Conservation (phyloP, 139 green algal genomes). For the Picochlorum sp. region DNA sequence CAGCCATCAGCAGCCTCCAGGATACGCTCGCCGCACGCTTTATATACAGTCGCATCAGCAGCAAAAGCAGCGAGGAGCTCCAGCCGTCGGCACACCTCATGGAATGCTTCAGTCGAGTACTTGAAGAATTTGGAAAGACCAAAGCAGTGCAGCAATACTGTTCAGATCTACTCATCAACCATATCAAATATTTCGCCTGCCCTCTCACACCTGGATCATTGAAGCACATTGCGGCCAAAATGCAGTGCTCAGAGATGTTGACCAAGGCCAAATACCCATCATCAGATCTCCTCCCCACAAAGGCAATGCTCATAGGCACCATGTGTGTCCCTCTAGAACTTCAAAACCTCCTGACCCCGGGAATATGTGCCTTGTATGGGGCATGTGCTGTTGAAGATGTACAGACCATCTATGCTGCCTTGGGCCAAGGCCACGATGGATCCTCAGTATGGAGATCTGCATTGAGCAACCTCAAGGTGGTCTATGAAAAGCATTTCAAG, state of each 20-base stretch:
- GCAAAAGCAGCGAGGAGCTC: too few species aligned
- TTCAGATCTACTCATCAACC: not conserved
- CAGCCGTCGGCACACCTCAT: too few species aligned
- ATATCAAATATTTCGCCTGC: not conserved
- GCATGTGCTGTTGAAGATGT: conserved; percentile 24
- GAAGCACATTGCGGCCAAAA: too few species aligned
- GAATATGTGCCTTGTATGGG: conserved; percentile 31
- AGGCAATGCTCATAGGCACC: too few species aligned
- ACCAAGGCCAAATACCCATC: too few species aligned
- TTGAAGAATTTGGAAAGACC: too few species aligned
- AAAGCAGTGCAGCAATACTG: not conserved
- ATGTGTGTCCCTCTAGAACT: not conserved
- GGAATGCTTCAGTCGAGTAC: too few species aligned
- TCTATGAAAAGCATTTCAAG: conserved; percentile 23
- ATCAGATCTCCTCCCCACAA: too few species aligned
- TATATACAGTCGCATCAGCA: too few species aligned
- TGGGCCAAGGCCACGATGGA: conserved; percentile 1
- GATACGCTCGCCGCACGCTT: not conserved
- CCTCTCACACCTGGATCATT: not conserved
- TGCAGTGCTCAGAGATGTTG: too few species aligned
- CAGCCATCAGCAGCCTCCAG: not conserved
- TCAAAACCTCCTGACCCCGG: conserved; percentile 13
- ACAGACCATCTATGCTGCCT: conserved; percentile 29
- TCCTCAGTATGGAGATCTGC: conserved; percentile 14
- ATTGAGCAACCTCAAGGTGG: conserved; percentile 19